A percentile compares a stretch with the other conserved stretches of the same genome.
Conservation (phyloP, 2,329 filamentous ascomycete genomes). For the Chrysosporium keratinophilum region DNA sequence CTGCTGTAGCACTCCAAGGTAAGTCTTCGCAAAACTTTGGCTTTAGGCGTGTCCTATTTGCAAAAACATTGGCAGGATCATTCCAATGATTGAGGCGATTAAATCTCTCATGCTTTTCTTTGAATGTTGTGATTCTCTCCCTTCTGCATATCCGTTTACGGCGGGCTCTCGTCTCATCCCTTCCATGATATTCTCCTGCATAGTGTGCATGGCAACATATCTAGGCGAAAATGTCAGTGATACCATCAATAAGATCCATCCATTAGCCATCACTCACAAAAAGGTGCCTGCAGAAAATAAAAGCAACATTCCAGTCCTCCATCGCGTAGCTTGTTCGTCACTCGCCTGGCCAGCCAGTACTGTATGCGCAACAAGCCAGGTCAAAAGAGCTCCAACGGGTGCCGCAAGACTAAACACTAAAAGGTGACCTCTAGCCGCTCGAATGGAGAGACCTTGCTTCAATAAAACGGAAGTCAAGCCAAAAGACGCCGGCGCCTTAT, state of each 20-base stretch:
- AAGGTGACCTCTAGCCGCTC: slow-evolving; percentile 71
- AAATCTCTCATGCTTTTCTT: slow-evolving; percentile 38
- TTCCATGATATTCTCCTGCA: slow-evolving; percentile 59
- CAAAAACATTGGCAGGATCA: slow-evolving; percentile 39
- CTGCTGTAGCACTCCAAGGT: not conserved
- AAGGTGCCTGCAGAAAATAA: slow-evolving; percentile 97
- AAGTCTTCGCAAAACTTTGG: not conserved
- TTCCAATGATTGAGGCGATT: slow-evolving; percentile 38
- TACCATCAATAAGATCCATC: slow-evolving; percentile 12
- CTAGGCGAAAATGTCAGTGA: slow-evolving; percentile 35
- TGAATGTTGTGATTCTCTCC: slow-evolving; percentile 27
- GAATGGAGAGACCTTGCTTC: slow-evolving; percentile 82
- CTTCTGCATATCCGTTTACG: slow-evolving; percentile 36
- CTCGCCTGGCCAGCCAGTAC: slow-evolving; percentile 47
- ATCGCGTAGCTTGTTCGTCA: slow-evolving; percentile 54
- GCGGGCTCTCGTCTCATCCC: slow-evolving; percentile 25
- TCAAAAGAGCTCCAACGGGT: slow-evolving; percentile 71
- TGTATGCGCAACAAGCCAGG: slow-evolving; percentile 68
- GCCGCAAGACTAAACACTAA: slow-evolving; percentile 87
- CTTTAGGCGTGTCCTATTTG: slow-evolving; percentile 36
- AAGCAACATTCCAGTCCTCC: slow-evolving; percentile 85
- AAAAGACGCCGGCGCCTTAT: slow-evolving; percentile 93
- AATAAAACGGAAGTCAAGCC: slow-evolving; percentile 82
- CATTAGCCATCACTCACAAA: slow-evolving; percentile 51
- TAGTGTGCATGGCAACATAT: slow-evolving; percentile 97